Conservation (phyloP, 2,329 filamentous ascomycete species). For the Aspergillus transmontanensis region DNA sequence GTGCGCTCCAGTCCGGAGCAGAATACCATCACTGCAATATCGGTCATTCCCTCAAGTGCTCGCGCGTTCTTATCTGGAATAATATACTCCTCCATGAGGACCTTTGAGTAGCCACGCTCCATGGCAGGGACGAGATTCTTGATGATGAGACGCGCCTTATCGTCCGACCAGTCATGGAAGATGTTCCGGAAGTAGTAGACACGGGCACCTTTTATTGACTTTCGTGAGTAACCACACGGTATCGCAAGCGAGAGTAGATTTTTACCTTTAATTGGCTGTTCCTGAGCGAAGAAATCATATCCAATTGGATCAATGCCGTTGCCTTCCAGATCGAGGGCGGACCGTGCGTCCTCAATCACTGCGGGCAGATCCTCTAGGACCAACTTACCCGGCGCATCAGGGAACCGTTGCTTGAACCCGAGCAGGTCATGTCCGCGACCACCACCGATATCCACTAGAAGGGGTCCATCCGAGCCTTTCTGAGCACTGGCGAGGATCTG, state of each 20-base stretch:
- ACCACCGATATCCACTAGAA: constrained; percentile 48
- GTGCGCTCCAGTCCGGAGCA: constrained; percentile 28
- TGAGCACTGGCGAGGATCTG: constrained; percentile 16
- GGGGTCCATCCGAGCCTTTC: constrained; percentile 12
- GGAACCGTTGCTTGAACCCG: constrained; percentile 38
- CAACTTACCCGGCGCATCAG: constrained; percentile 42
- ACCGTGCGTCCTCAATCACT: constrained; percentile 33
- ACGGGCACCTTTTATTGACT: constrained; percentile 23
- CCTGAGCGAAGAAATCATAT: constrained; percentile 21
- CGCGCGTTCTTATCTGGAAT: constrained; percentile 26
- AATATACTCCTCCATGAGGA: constrained; percentile 30
- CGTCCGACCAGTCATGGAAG: constrained; percentile 37
- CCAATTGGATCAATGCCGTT: constrained; percentile 13
- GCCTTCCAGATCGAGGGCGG: constrained; percentile 10
- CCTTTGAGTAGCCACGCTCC: constrained; percentile 26
- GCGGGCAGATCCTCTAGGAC: constrained; percentile 51
- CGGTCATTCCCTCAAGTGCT: constrained; percentile 22
- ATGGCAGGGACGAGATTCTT: constrained; percentile 25
- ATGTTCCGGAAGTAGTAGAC: constrained; percentile 36
- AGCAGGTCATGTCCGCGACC: constrained; percentile 43
- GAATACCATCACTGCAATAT: constrained; percentile 31
- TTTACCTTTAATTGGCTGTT: constrained; percentile 18
- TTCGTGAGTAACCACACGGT: not conserved
- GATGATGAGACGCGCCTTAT: constrained; percentile 25
- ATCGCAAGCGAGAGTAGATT: not conserved